These are phyloP conservation scores for Eucalyptus lansdowneana DNA, from an alignment of 345 rosid genomes.

Conservation along the genomic window DNA sequence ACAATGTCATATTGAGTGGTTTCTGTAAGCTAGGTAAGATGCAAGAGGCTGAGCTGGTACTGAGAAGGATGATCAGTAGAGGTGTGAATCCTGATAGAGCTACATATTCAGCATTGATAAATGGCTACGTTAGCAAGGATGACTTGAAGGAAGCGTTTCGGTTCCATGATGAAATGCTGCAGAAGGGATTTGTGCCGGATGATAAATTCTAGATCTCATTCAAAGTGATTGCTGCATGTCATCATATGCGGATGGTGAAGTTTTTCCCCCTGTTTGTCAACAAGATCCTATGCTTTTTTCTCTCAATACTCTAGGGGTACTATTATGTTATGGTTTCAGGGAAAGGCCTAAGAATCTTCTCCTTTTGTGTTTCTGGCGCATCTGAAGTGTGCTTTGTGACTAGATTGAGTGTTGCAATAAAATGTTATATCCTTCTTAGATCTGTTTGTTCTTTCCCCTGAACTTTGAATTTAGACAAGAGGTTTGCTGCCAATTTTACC, in stretches of 20 bases:
- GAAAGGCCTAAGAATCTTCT: neutral
- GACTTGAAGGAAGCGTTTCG: constrained; percentile 73
- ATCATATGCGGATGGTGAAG: neutral
- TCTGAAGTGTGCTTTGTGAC: neutral
- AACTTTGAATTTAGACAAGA: neutral
- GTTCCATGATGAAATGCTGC: constrained; percentile 80
- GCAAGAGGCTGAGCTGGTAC: constrained; percentile 55
- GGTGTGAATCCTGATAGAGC: constrained; percentile 53
- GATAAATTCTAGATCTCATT: constrained; percentile 25
- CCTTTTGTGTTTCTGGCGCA: neutral
- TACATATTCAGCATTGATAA: constrained; percentile 60
- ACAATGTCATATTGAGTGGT: constrained; percentile 53
- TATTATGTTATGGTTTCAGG: neutral
- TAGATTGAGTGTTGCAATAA: neutral
- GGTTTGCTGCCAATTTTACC: neutral
- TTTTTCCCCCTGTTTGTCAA: neutral
- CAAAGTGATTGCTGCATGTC: neutral
- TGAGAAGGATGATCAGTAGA: constrained; percentile 56
- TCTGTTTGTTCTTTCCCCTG: neutral
- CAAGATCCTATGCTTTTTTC: neutral
- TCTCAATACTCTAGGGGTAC: neutral
- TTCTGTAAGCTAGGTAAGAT: constrained; percentile 65
- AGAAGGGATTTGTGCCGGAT: constrained; percentile 73
- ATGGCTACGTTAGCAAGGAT: constrained; percentile 64
- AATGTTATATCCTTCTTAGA: neutral